Evolutionary conservation across 2,329 filamentous ascomycete species (phyloP).

Genomic region (Fusarium siculi): DNA sequence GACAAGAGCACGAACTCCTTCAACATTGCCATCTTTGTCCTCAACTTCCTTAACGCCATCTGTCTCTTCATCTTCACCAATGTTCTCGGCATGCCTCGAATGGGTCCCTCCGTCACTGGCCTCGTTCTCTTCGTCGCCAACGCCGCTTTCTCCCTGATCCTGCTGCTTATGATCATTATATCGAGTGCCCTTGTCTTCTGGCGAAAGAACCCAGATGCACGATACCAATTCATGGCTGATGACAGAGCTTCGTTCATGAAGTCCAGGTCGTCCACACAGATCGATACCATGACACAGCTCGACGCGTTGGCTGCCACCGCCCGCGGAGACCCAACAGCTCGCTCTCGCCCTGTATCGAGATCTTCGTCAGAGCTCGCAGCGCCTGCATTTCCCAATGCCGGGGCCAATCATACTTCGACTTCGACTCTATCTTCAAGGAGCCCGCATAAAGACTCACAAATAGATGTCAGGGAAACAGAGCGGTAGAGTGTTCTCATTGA

Average conservation of each 20-base stretch:
- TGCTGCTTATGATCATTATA: conserved; percentile 80
- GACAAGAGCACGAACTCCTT: conserved; percentile 97
- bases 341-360: conserved; percentile 13
- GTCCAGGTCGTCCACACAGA: conserved; percentile 76
- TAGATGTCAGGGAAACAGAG: conserved; percentile 9
- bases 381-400: neutral
- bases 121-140: conserved; percentile 91
- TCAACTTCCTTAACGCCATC: conserved; percentile 92
- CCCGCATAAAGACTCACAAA: conserved; percentile 14
- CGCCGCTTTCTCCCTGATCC: conserved; percentile 81
- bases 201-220: conserved; percentile 94
- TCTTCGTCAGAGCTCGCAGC: conserved; percentile 11
- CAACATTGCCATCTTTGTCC: conserved; percentile 88
- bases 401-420: neutral
- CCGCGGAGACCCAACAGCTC: conserved; percentile 70
- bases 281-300: conserved; percentile 81
- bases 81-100: conserved; percentile 82
- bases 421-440: conserved; percentile 14
- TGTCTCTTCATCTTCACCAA: conserved; percentile 89
- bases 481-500: neutral
- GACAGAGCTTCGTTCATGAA: conserved; percentile 98
- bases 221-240: conserved; percentile 95
- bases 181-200: conserved; percentile 74
- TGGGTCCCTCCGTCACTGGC: conserved; percentile 88
- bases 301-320: conserved; percentile 92